Evolutionary conservation across 169 alveolate genomes (phyloP).

Genomic region (Plasmodium knowlesi): DNA sequence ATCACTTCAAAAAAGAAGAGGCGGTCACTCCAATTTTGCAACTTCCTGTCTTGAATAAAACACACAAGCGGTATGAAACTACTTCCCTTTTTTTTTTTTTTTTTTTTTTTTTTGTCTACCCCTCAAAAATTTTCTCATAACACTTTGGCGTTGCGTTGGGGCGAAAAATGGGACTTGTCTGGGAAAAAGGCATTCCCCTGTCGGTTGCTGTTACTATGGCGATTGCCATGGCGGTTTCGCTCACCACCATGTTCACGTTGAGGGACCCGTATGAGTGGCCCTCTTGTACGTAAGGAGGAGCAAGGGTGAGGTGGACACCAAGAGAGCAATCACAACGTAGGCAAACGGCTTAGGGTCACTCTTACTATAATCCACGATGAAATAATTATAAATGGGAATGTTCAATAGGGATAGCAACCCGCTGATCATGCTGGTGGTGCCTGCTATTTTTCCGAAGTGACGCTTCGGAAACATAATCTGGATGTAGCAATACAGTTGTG

Average conservation of each 20-base stretch:
- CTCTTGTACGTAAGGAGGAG: slow-evolving; percentile 25
- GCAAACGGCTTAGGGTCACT: slow-evolving; percentile 52
- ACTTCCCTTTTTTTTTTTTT: not conserved
- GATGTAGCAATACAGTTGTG: slow-evolving; percentile 78
- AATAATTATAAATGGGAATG: slow-evolving; percentile 73
- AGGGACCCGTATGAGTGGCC: not conserved
- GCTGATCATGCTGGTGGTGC: slow-evolving; percentile 77
- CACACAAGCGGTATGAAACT: not conserved
- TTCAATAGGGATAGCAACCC: slow-evolving; percentile 80
- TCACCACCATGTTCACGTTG: not conserved
- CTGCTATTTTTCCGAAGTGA: slow-evolving; percentile 80
- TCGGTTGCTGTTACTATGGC: not conserved
- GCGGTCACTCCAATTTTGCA: not conserved
- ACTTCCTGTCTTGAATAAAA: not conserved
- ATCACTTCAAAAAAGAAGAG: not conserved
- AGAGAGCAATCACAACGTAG: slow-evolving; percentile 43
- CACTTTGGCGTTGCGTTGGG: not conserved
- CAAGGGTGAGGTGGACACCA: slow-evolving; percentile 31
- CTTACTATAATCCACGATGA: slow-evolving; percentile 33
- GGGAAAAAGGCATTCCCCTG: not conserved
- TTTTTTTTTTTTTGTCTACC: not conserved
- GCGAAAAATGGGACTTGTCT: not conserved
- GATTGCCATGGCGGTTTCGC: not conserved
- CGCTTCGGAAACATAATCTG: slow-evolving; percentile 75
- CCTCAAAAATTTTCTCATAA: not conserved